These are phyloP conservation scores for barley (Hordeum vulgare) DNA, from an alignment of 176 grass and related monocot genomes.

Conservation along the genomic window DNA sequence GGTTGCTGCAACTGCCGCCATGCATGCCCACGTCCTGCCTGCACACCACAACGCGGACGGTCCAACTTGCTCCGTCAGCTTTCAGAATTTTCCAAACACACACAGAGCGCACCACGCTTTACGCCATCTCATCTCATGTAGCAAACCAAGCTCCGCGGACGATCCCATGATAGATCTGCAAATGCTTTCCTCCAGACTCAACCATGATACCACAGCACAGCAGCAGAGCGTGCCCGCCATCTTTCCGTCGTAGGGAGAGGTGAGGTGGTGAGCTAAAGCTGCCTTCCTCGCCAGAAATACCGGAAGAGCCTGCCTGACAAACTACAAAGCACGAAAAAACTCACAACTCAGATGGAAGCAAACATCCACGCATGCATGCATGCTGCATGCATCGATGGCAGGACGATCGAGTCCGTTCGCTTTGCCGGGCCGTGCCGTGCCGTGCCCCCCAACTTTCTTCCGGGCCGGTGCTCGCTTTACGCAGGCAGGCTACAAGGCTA, in stretches of 20 bases:
- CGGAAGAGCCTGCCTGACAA: not conserved
- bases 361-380: not conserved
- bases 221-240: not conserved
- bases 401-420: slow-evolving; percentile 4
- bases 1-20: not conserved
- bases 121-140: not conserved
- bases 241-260: not conserved
- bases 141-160: not conserved
- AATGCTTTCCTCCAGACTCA: not conserved
- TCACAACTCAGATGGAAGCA: slow-evolving; percentile 3
- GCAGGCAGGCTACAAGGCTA: not conserved
- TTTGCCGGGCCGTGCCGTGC: not conserved
- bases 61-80: too few relatives aligned
- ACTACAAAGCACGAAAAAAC: not conserved
- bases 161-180: not conserved
- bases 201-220: not conserved
- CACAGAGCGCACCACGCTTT: too few relatives aligned
- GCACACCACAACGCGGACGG: not conserved
- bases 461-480: slow-evolving; percentile 1
- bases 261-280: not conserved
- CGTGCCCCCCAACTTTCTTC: not conserved
- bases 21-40: not conserved
- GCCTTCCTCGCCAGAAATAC: not conserved
- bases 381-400: not conserved
- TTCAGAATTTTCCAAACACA: too few relatives aligned